Percentiles rank a stretch among this genome's conserved stretches.
These are phyloP conservation scores for Rhodotorula taiwanensis DNA, from an alignment of 768 basidiomycete species.

Conservation along the genomic window DNA sequence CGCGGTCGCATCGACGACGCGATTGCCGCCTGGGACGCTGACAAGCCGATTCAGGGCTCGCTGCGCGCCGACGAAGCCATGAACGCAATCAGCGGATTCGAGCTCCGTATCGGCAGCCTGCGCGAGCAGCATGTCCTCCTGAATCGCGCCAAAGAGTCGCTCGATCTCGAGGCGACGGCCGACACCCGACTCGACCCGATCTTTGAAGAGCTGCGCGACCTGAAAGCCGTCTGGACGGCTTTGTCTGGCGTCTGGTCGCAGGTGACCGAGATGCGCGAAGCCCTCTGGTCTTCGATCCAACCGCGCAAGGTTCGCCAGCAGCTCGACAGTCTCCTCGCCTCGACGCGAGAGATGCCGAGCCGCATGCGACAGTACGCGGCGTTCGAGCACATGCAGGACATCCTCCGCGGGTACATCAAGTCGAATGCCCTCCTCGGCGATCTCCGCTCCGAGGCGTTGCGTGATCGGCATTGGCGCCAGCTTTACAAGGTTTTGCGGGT, in stretches of 20 bases:
- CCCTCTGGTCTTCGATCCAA: conserved; percentile 80
- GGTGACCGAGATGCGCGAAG: conserved; percentile 77
- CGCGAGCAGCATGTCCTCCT: conserved; percentile 94
- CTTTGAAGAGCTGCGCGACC: conserved; percentile 86
- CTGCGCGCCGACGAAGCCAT: conserved; percentile 94
- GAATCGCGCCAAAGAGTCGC: conserved; percentile 90
- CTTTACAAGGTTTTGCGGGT: conserved; percentile 81
- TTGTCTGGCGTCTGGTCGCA: conserved; percentile 95
- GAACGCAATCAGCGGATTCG: conserved; percentile 92
- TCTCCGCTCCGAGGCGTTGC: conserved; percentile 90
- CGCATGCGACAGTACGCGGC: conserved; percentile 98
- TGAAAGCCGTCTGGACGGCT: conserved; percentile 98
- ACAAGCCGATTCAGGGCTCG: conserved; percentile 91
- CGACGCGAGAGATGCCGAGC: conserved; percentile 98
- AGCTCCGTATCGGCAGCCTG: conserved; percentile 77
- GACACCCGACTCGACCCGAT: conserved; percentile 81
- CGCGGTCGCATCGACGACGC: conserved; percentile 91
- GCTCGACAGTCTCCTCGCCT: conserved; percentile 77
- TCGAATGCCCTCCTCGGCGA: conserved; percentile 84
- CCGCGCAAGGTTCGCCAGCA: conserved; percentile 90
- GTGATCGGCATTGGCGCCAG: conserved; percentile 97
- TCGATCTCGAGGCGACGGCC: conserved; percentile 84
- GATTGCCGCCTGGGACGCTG: conserved; percentile 86
- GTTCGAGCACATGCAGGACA: conserved; percentile 95
- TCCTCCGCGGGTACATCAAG: conserved; percentile 75